These are phyloP conservation scores for Dryadomyces sulphureus DNA, from an alignment of 2,329 filamentous ascomycete species.

Conservation along the genomic window DNA sequence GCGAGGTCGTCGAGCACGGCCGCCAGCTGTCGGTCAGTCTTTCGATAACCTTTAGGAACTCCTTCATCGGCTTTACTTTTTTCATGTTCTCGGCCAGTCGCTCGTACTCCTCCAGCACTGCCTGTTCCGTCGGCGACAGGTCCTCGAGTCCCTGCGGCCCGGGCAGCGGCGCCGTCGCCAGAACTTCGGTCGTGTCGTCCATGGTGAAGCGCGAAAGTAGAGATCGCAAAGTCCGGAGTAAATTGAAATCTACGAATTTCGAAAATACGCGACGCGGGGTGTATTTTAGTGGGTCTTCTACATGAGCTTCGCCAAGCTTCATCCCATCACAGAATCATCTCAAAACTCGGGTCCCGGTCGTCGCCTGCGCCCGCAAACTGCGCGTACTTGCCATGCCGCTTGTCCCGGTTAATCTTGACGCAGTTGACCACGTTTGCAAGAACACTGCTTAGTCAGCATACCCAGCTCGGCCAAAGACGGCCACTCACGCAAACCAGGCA, in stretches of 20 bases:
- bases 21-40: conserved; percentile 32
- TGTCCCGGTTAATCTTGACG: conserved; percentile 48
- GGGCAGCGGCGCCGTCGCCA: conserved; percentile 3
- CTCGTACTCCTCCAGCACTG: conserved; percentile 89
- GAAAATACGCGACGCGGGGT: too few species aligned
- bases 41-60: too few species aligned
- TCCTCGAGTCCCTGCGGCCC: conserved; percentile 20
- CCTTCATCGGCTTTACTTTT: conserved; percentile 35
- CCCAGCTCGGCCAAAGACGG: conserved; percentile 9
- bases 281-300: too few species aligned
- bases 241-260: too few species aligned
- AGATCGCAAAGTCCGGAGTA: too few species aligned
- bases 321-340: conserved; percentile 38
- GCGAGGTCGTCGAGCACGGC: conserved; percentile 47
- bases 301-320: too few species aligned
- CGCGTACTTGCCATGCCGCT: conserved; percentile 42
- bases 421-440: conserved; percentile 47
- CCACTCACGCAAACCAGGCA: conserved; percentile 48
- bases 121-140: conserved; percentile 73
- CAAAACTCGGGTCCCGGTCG: conserved; percentile 48
- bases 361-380: conserved; percentile 42
- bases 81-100: conserved; percentile 81
- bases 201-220: not conserved
- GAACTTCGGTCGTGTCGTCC: conserved; percentile 8
- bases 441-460: conserved; percentile 24